Percentiles rank a stretch among this genome's conserved stretches.
phyloP scores from a whole-genome alignment of 306 rosid genomes.

The Morella rubra region DNA sequence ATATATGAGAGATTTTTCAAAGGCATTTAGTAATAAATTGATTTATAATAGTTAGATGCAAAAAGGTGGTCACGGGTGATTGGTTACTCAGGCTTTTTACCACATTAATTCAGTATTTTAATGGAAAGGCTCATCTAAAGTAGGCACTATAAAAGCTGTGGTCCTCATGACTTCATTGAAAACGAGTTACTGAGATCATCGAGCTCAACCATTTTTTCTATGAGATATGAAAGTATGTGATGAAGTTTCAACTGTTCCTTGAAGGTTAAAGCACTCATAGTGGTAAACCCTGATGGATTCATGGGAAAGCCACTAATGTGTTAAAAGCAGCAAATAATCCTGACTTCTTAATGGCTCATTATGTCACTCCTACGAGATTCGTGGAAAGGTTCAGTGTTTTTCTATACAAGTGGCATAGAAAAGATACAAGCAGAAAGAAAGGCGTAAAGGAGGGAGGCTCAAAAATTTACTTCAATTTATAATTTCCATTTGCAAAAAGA shows the following conservation, averaged over 20 bases:
- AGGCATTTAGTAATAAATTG: neutral
- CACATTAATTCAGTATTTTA: neutral
- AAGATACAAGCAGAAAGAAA: neutral
- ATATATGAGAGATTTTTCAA: neutral
- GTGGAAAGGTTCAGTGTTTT: neutral
- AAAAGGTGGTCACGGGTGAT: neutral
- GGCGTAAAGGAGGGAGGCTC: neutral
- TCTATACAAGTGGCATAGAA: neutral
- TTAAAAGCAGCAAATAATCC: neutral
- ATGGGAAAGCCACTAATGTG: neutral
- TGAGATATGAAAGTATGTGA: neutral
- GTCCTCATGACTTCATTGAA: neutral
- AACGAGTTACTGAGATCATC: neutral
- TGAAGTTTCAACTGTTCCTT: neutral
- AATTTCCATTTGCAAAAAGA: neutral
- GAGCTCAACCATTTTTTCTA: neutral
- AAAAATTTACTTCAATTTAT: neutral
- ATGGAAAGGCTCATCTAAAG: neutral
- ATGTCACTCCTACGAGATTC: neutral
- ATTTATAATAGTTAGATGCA: neutral
- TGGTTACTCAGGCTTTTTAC: neutral
- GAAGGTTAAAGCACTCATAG: neutral
- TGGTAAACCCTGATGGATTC: neutral
- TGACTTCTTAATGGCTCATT: neutral
- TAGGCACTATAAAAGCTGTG: neutral